phyloP scores from a whole-genome alignment of 345 rosid species.

The Hibiscus mutabilis region DNA sequence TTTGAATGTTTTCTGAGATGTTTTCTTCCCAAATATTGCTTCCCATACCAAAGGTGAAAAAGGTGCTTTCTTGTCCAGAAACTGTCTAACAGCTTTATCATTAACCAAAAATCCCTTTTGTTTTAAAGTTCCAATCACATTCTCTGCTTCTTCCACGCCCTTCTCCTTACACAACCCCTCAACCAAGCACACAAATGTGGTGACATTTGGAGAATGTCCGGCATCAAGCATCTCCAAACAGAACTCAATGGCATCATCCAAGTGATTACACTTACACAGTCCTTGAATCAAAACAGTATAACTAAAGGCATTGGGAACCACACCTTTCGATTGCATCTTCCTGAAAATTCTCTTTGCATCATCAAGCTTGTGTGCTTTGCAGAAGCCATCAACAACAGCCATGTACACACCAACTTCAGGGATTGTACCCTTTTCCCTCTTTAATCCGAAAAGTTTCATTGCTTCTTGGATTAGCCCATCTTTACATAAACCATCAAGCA shows the following conservation, averaged over 20 bases:
- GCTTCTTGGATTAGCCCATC: slow-evolving; percentile 89
- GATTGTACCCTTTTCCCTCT: slow-evolving; percentile 78
- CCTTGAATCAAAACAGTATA: slow-evolving; percentile 62
- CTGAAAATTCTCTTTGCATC: no score
- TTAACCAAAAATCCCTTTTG: slow-evolving; percentile 63
- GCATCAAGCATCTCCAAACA: slow-evolving; percentile 68
- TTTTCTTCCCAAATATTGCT: slow-evolving; percentile 11
- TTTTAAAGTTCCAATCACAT: slow-evolving; percentile 32
- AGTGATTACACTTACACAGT: slow-evolving; percentile 36
- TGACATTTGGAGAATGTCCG: slow-evolving; percentile 72
- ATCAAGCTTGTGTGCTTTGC: slow-evolving; percentile 70
- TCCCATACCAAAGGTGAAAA: slow-evolving; percentile 47
- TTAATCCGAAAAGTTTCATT: slow-evolving; percentile 72
- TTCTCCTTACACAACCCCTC: slow-evolving; percentile 64
- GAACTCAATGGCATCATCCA: slow-evolving; percentile 59
- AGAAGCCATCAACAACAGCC: slow-evolving; percentile 84
- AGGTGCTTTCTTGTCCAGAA: slow-evolving; percentile 65
- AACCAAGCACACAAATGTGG: slow-evolving; percentile 82
- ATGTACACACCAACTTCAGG: slow-evolving; percentile 90
- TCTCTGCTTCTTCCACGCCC: slow-evolving; percentile 54
- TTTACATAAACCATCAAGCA: slow-evolving; percentile 97
- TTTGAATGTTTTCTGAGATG: not conserved
- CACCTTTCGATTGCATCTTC: no score
- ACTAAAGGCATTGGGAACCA: slow-evolving; percentile 66
- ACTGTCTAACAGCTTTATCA: slow-evolving; percentile 66